phyloP scores from a whole-genome alignment of 2,329 filamentous ascomycete genomes.

The Nothophaeocryptopus gaeumannii region DNA sequence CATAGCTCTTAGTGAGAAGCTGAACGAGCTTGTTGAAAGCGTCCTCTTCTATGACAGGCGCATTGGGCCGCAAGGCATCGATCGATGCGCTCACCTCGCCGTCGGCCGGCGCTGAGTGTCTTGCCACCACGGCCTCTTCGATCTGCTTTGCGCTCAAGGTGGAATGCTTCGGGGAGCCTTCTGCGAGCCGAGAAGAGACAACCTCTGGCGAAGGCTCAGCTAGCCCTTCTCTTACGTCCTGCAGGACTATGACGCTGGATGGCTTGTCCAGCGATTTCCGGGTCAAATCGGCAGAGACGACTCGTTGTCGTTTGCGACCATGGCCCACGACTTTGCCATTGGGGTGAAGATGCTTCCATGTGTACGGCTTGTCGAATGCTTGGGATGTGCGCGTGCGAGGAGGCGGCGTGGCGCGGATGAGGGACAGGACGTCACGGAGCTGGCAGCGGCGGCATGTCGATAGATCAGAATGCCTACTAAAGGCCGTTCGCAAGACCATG shows the following conservation, averaged over 20 bases:
- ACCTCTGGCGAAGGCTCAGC: background rate
- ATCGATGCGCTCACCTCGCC: constrained; percentile 31
- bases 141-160: constrained; percentile 25
- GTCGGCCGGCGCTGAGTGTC: constrained; percentile 19
- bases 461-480: too few relatives aligned
- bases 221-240: constrained; percentile 13
- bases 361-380: background rate
- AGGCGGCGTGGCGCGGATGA: too few relatives aligned
- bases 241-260: constrained; percentile 24
- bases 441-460: too few relatives aligned
- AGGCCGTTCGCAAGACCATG: too few relatives aligned
- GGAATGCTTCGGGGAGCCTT: constrained; percentile 2
- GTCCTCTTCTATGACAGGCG: constrained; percentile 22
- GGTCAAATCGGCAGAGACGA: constrained; percentile 22
- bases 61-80: constrained; percentile 25
- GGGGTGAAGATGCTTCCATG: constrained; percentile 10
- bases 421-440: too few relatives aligned
- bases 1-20: constrained; percentile 26
- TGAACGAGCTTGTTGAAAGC: constrained; percentile 21
- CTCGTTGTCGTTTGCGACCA: constrained; percentile 27
- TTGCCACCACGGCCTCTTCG: constrained; percentile 19
- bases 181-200: background rate
- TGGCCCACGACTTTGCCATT: constrained; percentile 28
- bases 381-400: too few relatives aligned
- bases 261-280: constrained; percentile 28